These are phyloP conservation scores for Xylaria polymorpha DNA, from an alignment of 2,329 filamentous ascomycete species.

Conservation along the genomic window DNA sequence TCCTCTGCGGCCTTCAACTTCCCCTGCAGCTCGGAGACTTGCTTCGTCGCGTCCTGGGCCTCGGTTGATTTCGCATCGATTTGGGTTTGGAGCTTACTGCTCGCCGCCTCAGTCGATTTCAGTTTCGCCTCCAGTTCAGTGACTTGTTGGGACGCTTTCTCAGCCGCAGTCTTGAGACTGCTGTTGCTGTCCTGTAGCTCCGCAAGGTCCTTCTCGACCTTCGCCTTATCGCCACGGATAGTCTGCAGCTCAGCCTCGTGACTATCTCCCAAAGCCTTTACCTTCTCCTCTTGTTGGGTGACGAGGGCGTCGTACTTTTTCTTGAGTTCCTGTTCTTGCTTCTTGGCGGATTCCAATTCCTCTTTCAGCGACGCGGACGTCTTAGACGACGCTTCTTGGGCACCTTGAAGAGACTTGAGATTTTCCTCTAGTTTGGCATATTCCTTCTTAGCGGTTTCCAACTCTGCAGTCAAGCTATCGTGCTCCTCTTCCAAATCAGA, in stretches of 20 bases:
- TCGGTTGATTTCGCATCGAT: constrained; percentile 9
- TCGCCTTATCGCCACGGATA: constrained; percentile 40
- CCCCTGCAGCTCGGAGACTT: constrained; percentile 24
- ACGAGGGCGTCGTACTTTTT: constrained; percentile 37
- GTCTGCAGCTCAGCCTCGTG: constrained; percentile 41
- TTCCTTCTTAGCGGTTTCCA: constrained; percentile 43
- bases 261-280: constrained; percentile 38
- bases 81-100: constrained; percentile 11
- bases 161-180: constrained; percentile 43
- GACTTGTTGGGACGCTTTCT: constrained; percentile 43
- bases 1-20: constrained; percentile 46
- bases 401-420: constrained; percentile 38
- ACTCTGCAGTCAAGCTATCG: constrained; percentile 37
- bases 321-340: constrained; percentile 43
- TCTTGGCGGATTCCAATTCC: constrained; percentile 47
- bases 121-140: constrained; percentile 42
- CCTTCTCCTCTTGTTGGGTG: constrained; percentile 42
- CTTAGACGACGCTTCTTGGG: constrained; percentile 41
- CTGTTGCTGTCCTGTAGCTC: constrained; percentile 44
- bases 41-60: constrained; percentile 22
- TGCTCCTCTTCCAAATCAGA: constrained; percentile 44
- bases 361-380: constrained; percentile 49
- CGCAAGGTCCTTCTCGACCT: constrained; percentile 46
- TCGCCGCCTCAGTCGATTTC: constrained; percentile 46
- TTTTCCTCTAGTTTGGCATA: constrained; percentile 43